phyloP scores from a whole-genome alignment of 768 basidiomycete genomes.

The Trametes maxima region DNA sequence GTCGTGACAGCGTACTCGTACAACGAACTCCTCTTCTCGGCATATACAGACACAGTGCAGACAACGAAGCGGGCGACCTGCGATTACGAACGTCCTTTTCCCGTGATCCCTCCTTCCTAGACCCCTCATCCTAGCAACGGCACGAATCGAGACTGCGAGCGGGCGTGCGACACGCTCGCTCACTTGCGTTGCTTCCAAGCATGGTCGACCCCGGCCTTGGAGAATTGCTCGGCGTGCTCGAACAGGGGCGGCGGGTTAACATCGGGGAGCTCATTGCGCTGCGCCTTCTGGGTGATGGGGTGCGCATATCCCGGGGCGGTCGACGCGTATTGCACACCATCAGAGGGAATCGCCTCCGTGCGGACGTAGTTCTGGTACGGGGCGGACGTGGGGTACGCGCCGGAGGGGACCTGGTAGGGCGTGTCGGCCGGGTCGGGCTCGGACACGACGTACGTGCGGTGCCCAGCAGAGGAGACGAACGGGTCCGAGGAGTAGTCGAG shows the following conservation, averaged over 20 bases:
- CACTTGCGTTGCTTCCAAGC: conserved; percentile 52
- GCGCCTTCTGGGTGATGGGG: conserved; percentile 45
- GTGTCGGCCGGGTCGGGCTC: conserved; percentile 65
- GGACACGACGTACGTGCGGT: conserved; percentile 72
- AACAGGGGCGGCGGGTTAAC: conserved; percentile 52
- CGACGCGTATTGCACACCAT: conserved; percentile 40
- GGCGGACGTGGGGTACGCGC: conserved; percentile 48
- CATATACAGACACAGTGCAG: conserved; percentile 19
- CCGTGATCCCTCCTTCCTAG: conserved; percentile 1
- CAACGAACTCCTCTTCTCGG: conserved; percentile 2
- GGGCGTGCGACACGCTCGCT: background rate
- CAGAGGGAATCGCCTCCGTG: conserved; percentile 42
- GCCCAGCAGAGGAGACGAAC: conserved; percentile 44
- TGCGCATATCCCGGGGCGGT: conserved; percentile 47
- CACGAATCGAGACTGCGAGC: background rate
- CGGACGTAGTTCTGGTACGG: conserved; percentile 46
- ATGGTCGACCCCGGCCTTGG: conserved; percentile 47
- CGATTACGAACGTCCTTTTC: conserved; percentile 20
- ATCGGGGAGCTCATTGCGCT: conserved; percentile 44
- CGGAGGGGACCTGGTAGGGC: conserved; percentile 71
- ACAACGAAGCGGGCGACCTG: conserved; percentile 17
- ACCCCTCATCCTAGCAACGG: background rate
- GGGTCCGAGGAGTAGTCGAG: conserved; percentile 54
- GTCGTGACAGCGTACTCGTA: conserved; percentile 19
- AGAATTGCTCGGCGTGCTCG: conserved; percentile 45